Conservation (phyloP, 1,139 yeast species). For the Tardiomyces depauwii region DNA sequence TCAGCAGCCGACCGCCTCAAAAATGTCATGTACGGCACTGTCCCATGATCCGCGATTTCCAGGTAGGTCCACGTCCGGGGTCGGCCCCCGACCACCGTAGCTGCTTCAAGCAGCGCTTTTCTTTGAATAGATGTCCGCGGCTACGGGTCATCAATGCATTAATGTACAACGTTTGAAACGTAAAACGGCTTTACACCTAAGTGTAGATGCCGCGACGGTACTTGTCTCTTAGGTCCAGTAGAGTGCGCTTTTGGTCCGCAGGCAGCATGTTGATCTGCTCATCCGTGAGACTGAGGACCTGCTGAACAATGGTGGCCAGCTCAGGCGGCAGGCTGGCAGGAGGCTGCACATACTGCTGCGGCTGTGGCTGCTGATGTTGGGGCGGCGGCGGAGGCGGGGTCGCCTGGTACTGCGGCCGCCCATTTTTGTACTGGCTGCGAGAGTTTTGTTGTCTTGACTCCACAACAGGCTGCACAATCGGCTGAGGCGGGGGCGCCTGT, state of each 20-base stretch:
- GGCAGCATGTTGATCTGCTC: conserved; percentile 54
- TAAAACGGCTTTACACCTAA: too few species aligned
- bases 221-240: conserved; percentile 13
- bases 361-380: not conserved
- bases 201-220: conserved; percentile 14
- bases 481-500: not conserved
- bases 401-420: not conserved
- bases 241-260: conserved; percentile 36
- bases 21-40: not conserved
- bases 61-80: too few species aligned
- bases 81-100: too few species aligned
- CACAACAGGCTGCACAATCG: conserved; percentile 1
- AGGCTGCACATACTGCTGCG: conserved; percentile 5
- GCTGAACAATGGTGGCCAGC: conserved; percentile 33
- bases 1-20: not conserved
- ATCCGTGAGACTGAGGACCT: conserved; percentile 46
- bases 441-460: not conserved
- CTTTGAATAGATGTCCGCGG: too few species aligned
- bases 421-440: not conserved
- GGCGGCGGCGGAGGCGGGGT: conserved; percentile 2
- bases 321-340: conserved; percentile 17
- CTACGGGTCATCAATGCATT: too few species aligned
- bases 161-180: too few species aligned
- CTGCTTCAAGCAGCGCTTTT: too few species aligned
- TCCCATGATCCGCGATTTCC: too few species aligned